These are phyloP conservation scores for Aureobasidium lini DNA, from an alignment of 2,329 filamentous ascomycete species.

Conservation along the genomic window DNA sequence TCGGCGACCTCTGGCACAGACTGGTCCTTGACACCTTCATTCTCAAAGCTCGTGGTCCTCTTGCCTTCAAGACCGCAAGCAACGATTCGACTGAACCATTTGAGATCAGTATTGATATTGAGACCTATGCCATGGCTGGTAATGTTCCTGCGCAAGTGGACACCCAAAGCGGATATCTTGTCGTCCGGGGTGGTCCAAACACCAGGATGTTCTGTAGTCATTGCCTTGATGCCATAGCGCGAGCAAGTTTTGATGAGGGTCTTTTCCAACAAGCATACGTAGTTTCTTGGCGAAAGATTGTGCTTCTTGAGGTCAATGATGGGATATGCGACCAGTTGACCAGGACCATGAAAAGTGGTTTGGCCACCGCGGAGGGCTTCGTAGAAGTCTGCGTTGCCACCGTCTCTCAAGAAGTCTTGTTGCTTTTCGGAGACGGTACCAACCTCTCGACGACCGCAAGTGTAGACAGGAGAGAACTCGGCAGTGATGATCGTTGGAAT, in stretches of 20 bases:
- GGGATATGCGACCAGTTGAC: conserved; percentile 88
- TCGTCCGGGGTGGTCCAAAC: conserved; percentile 58
- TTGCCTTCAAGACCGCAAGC: conserved; percentile 81
- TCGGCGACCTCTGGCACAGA: conserved; percentile 33
- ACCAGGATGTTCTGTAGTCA: conserved; percentile 68
- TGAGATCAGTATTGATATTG: conserved; percentile 60
- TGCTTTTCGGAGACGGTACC: conserved; percentile 42
- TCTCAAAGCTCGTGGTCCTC: conserved; percentile 65
- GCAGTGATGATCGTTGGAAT: conserved; percentile 72
- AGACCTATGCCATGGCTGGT: conserved; percentile 78
- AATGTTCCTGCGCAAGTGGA: conserved; percentile 80
- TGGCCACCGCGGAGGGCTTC: conserved; percentile 77
- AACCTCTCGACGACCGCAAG: conserved; percentile 75
- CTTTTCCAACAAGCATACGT: conserved; percentile 71
- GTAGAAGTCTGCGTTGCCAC: conserved; percentile 52
- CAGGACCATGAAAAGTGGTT: conserved; percentile 91
- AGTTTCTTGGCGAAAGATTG: conserved; percentile 61
- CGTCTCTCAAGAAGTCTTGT: conserved; percentile 31
- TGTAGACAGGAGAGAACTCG: conserved; percentile 76
- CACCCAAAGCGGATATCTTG: conserved; percentile 86
- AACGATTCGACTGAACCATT: conserved; percentile 69
- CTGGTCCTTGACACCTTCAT: conserved; percentile 38
- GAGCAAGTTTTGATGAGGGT: conserved; percentile 61
- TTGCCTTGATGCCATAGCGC: conserved; percentile 53
- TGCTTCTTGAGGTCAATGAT: conserved; percentile 72